Base-by-base conservation (phyloP, 176 grass and related monocot species). In the Avena atlantica region DNA sequence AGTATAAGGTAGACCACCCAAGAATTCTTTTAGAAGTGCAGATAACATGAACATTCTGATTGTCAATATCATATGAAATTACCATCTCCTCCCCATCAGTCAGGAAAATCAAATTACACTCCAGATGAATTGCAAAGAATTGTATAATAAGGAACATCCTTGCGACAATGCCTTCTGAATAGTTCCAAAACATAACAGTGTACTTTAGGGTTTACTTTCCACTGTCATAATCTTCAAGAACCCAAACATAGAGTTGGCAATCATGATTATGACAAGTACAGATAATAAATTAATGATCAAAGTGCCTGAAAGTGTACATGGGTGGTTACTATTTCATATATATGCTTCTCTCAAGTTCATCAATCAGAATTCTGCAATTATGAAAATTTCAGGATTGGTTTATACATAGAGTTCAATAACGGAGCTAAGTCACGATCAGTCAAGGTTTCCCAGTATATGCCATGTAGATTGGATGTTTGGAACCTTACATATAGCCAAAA, bases 121-220 rank as follows among this genome's bases (percentile, higher is more conserved):
- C 65, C 8, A 48, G 48, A 15, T 82, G 80, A 69, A 82, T 50
- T 70, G 63, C 27, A 23, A 82, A 37, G 27, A 40, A 70, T 51
- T 8, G 0, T 4, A 25, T 36, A 37, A 14, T 3, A 69, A 15
- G 19, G 15, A 0, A 0, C 0, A 3, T 19, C 16, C 17, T 37
- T 19, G 66, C 66, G 1, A 69, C 29, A 4, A 69, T 69, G 8
- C 24, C 74, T 14, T 31, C 49, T 15, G 52, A 76, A 34, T 49
- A 76, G 74, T 9, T 16, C 49, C 8, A 55, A 17, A 55, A 15
- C 17, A 3, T 19, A 53, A 76, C 12, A 2, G 2, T 76, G 27
- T 2, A 11, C 70, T 49, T 74, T 23, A 45, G 19, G 42, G n/a
- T 48, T 44, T 44, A 74, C 20, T 74, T 31, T 37, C 65, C 65